Conservation (phyloP, 192 early-diverging fungal genomes). For the Fimicolochytrium jonesii region DNA sequence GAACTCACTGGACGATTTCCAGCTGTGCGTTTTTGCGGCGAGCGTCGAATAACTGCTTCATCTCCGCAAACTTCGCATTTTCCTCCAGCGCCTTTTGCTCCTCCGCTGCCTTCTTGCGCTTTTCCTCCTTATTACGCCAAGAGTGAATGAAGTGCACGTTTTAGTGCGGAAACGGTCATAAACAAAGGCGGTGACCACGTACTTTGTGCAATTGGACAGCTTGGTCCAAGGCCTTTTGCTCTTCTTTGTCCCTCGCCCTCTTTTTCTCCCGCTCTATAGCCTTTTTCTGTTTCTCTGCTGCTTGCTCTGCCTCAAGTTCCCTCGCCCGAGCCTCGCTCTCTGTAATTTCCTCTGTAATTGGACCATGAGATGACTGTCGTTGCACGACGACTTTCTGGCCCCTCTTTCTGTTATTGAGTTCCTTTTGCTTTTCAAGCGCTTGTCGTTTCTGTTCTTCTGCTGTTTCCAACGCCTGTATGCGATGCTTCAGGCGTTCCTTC, state of each 20-base stretch:
- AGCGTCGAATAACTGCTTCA: constrained; percentile 29
- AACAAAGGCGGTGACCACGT: too few relatives aligned
- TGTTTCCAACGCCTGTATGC: constrained; percentile 11
- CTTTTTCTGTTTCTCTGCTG: background rate
- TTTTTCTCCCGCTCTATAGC: constrained; percentile 7
- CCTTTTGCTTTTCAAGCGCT: too few relatives aligned
- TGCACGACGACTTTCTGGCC: too few relatives aligned
- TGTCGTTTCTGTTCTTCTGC: constrained; percentile 6
- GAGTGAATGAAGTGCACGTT: too few relatives aligned
- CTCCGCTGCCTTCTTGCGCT: background rate
- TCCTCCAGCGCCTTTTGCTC: constrained; percentile 33
- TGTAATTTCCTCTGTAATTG: too few relatives aligned
- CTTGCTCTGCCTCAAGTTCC: too few relatives aligned
- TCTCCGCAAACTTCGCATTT: constrained; percentile 31
- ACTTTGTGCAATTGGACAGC: constrained; percentile 9
- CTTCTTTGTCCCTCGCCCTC: constrained; percentile 4
- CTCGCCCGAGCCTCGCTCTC: too few relatives aligned
- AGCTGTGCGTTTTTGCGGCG: constrained; percentile 24
- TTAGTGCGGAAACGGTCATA: too few relatives aligned
- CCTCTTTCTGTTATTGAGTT: too few relatives aligned
- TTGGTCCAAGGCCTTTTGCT: constrained; percentile 6
- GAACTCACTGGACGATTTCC: background rate
- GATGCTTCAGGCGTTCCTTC: too few relatives aligned
- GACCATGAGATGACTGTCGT: too few relatives aligned
- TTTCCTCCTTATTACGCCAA: constrained; percentile 11